These are phyloP conservation scores for Bretziella fagacearum DNA, from an alignment of 2,329 filamentous ascomycete species.

Conservation along the genomic window DNA sequence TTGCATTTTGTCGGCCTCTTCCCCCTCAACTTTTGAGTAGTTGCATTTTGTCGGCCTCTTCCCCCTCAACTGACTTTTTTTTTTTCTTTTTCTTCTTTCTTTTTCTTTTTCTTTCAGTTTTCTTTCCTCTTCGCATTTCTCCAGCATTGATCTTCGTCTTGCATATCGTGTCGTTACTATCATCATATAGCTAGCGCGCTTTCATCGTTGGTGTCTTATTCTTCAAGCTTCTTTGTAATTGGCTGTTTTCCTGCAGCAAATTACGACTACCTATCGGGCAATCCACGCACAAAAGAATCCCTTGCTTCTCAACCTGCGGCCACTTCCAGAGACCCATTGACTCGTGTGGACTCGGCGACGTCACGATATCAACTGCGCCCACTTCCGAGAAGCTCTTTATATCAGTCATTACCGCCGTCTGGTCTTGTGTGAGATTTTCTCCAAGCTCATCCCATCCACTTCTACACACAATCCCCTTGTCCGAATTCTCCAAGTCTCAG, in stretches of 20 bases:
- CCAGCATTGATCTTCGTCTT: not conserved
- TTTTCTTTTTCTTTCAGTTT: not conserved
- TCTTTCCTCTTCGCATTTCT: not conserved
- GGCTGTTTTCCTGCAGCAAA: not conserved
- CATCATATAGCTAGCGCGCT: constrained; percentile 13
- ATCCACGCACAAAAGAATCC: not conserved
- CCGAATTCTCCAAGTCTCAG: no score
- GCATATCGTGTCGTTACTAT: not conserved
- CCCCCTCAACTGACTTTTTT: not conserved
- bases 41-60: not conserved
- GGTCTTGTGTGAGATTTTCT: no score
- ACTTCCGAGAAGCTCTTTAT: not conserved
- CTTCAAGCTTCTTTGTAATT: not conserved
- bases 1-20: constrained; percentile 2
- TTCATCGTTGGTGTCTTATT: not conserved
- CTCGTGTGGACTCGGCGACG: not conserved
- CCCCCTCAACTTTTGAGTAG: not conserved
- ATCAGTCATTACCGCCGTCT: no score
- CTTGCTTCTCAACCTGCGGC: constrained; percentile 1
- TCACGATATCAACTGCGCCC: not conserved
- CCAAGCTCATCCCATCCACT: no score
- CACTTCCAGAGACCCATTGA: not conserved
- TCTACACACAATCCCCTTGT: not conserved
- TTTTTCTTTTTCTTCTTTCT: not conserved
- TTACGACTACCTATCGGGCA: not conserved